Evolutionary conservation across 495 filamentous ascomycete genomes (phyloP).

Genomic region (Melanomma pulvis-pyrius): DNA sequence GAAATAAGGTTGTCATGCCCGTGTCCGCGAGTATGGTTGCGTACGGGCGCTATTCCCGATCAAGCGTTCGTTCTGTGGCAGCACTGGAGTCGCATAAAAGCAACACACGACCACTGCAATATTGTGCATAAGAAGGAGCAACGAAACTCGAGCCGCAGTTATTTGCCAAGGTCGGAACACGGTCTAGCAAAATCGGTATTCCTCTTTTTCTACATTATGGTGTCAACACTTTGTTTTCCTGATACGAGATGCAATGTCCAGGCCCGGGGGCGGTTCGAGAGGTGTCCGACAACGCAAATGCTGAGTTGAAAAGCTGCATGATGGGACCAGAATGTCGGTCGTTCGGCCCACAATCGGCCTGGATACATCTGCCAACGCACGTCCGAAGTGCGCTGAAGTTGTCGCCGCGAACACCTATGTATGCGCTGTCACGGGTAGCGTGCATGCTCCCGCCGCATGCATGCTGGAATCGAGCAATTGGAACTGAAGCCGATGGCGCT

Average conservation of each 20-base stretch:
- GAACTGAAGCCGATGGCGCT: conserved; percentile 11
- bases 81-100: not conserved
- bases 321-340: not conserved
- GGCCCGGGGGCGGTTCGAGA: too few relatives aligned
- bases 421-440: conserved; percentile 30
- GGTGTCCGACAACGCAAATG: not conserved
- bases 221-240: too few relatives aligned
- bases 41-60: not conserved
- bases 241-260: too few relatives aligned
- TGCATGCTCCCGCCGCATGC: conserved; percentile 10
- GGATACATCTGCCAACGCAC: conserved; percentile 12
- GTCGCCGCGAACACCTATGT: conserved; percentile 16
- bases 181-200: too few relatives aligned
- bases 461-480: conserved; percentile 12
- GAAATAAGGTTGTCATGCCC: not conserved
- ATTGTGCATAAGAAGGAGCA: too few relatives aligned
- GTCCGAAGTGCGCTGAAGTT: not conserved
- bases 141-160: too few relatives aligned
- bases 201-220: too few relatives aligned
- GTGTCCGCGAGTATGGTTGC: not conserved
- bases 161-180: too few relatives aligned
- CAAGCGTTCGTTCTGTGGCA: not conserved
- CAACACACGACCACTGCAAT: not conserved
- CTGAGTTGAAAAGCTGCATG: not conserved
- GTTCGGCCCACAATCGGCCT: not conserved